A percentile compares a stretch with the other conserved stretches of the same genome.
Conservation (phyloP, 306 rosid genomes). For the Cicer arietinum region DNA sequence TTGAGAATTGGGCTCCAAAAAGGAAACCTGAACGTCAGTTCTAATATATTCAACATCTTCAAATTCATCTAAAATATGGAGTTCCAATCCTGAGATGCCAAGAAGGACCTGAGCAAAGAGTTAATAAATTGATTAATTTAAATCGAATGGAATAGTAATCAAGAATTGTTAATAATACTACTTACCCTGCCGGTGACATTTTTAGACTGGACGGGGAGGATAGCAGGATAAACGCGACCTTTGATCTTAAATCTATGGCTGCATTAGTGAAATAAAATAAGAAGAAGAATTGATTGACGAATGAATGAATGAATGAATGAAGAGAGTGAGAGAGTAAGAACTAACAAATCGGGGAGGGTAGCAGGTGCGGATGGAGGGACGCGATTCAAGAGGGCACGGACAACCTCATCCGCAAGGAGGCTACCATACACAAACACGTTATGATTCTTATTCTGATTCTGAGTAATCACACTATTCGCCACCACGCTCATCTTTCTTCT, state of each 20-base stretch:
- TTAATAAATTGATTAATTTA: neutral
- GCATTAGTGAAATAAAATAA: neutral
- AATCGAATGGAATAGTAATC: too few species aligned
- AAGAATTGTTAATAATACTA: neutral
- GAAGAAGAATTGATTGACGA: neutral
- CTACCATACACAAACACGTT: conserved; percentile 89
- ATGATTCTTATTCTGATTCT: conserved; percentile 28
- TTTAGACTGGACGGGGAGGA: conserved; percentile 64
- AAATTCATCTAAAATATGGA: conserved; percentile 68
- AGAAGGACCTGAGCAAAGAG: conserved; percentile 63
- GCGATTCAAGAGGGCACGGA: conserved; percentile 67
- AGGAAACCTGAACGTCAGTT: conserved; percentile 62
- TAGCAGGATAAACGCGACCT: conserved; percentile 92
- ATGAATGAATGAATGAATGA: neutral
- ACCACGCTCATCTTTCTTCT: neutral
- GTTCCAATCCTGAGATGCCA: conserved; percentile 69
- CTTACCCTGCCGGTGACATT: conserved; percentile 60
- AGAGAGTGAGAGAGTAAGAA: conserved; percentile 37
- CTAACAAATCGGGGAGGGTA: conserved; percentile 60
- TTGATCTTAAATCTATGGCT: conserved; percentile 85
- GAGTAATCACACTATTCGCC: neutral
- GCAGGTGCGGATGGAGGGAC: conserved; percentile 67
- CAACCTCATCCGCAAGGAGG: conserved; percentile 83
- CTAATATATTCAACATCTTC: conserved; percentile 87
- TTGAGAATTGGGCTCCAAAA: conserved; percentile 53